Base-by-base conservation (phyloP, 352 stramenopile species). In the Phytopythium boreale region DNA sequence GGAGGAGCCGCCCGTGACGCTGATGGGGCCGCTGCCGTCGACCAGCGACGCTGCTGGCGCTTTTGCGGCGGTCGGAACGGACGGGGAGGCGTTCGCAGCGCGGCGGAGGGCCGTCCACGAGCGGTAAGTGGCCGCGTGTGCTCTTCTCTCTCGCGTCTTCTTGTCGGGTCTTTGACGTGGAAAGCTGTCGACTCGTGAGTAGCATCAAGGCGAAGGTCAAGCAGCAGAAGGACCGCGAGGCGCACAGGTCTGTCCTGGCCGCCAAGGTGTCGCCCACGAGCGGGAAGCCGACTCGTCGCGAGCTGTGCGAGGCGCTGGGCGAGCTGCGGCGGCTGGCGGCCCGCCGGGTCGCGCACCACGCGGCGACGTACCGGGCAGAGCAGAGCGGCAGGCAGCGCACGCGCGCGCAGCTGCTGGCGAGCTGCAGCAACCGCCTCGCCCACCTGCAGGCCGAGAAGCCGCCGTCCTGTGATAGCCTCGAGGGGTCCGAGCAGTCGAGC, bases 241-340 rank as follows among this genome's bases (percentile, higher is more conserved):
- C 37, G 11, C 64, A 39, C 0, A 52, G 49, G 19, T 36, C 19
- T 15, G 8, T 31, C 2, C 41, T 39, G 0, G 22, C 62, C 14
- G 41, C 20, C 17, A 26, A 31, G 14, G 55, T 66, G 26, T 39
- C 57, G 51, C 24, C 36, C 3, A 43, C 56, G 22, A 77, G 65
- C 41, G 62, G 36, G 8, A 59, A 63, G 9, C 62, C 41, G 1
- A 66, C 60, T 4, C 68, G 81, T 7, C 70, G 74, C 0, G 72
- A 87, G 44, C 63, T 90, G 41, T 88, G 82, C 52, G 69, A 80
- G 1, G 47, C 72, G 34, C 62, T 90, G 12, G 55, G 79, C 27
- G 31, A 59, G n/a, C 63, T 84, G 29, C 79, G 76, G 2, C 19
- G 26, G 8, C 15, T 41, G 3, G 84, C 76, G 7, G 36, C 64